Base-by-base conservation (phyloP, 164 flowering plant genomes). In the Taxillus chinensis region DNA sequence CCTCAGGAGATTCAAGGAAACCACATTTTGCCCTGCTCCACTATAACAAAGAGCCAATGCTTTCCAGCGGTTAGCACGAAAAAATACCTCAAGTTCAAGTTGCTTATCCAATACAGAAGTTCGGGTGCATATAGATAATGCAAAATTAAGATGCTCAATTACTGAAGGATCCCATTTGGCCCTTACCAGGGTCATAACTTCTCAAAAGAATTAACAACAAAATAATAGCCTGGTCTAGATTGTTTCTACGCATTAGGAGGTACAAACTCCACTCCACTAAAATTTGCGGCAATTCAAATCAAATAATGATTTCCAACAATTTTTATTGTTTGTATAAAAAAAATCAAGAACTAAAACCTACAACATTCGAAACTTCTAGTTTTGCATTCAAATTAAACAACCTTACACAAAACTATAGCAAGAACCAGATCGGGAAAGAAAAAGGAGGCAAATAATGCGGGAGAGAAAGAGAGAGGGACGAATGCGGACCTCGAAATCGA, bases 181-280 rank as follows among this genome's bases (percentile, higher is more conserved):
- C 76, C 67, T 78, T 84, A 8, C 95, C 90, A 59, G 81, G 84
- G 72, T 49, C 65, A 68, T 60, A 75, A 61, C 91, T 90, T 70
- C 82, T 81, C 76, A 89, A 60, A 59, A 90, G 82, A 73, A 93
- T 81, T 96, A 90, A 82, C 71, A 93, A 73, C 57, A 93, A 81
- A 42, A 93, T 75, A 73, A 87, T 82, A 57, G 97, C 89, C 73
- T 93, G 97, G 72, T 93, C 97, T 50, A 93, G 66, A 79, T 89
- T 93, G 71, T 83, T 86, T 78, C 72, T 82, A 3, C 96, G 97
- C 11, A 90, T 79, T 84, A 39, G 96, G 97, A 65, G 97, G 82
- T n/a, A 74, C 65, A 61, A 87, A 96, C 70, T 93, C 95, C 16
- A 90, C 86, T 62, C 97, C 97, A 73, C 96, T 75, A 62, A 27